These are phyloP conservation scores for Chytriomyces confervae DNA, from an alignment of 192 early-diverging fungal genomes.

Conservation along the genomic window DNA sequence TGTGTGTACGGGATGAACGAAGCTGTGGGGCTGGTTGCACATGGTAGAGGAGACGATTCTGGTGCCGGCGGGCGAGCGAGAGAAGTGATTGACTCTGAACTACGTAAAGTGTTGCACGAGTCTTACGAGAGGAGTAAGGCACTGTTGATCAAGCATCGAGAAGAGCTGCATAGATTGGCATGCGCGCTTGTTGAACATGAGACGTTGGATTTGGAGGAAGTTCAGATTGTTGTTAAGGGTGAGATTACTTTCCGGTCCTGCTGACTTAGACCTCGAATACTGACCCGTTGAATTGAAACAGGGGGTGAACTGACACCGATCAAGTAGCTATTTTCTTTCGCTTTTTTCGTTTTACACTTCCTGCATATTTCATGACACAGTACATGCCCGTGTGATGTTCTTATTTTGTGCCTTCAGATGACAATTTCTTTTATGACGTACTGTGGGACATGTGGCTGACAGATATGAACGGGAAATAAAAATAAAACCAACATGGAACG, in stretches of 20 bases:
- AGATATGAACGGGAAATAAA: no score
- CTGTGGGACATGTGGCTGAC: no score
- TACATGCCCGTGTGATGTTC: no score
- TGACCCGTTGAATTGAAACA: background rate
- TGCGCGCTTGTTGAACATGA: constrained; percentile 94
- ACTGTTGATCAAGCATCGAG: constrained; percentile 76
- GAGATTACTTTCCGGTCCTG: background rate
- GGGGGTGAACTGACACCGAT: background rate
- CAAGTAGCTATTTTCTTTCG: background rate
- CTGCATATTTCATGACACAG: no score
- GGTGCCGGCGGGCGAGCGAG: constrained; percentile 77
- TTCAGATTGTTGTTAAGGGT: constrained; percentile 76
- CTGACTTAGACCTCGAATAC: background rate
- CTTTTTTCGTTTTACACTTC: no score
- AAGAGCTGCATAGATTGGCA: constrained; percentile 90
- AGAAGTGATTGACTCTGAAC: constrained; percentile 83
- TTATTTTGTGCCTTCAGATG: no score
- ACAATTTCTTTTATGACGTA: no score
- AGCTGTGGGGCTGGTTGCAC: constrained; percentile 83
- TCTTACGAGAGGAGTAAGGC: constrained; percentile 74
- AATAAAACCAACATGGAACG: no score
- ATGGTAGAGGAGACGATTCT: constrained; percentile 76
- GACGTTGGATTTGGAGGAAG: constrained; percentile 89
- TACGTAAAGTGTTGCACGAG: constrained; percentile 59
- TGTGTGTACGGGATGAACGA: constrained; percentile 93